A percentile compares a stretch with the other conserved stretches of the same genome.
phyloP scores from a whole-genome alignment of 2,329 filamentous ascomycete species.

The Lachnellula arida region DNA sequence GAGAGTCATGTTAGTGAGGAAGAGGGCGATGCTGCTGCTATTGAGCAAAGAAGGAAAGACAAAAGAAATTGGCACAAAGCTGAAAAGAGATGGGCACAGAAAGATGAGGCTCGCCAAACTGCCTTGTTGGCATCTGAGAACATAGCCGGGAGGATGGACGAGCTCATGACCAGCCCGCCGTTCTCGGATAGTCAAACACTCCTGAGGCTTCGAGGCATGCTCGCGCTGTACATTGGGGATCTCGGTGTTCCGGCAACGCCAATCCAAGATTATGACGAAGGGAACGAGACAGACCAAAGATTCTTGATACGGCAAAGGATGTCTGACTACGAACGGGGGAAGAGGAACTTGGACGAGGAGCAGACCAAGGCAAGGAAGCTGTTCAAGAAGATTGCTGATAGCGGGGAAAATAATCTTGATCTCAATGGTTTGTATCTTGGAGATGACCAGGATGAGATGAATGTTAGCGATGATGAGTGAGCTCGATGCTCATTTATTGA shows the following conservation, averaged over 20 bases:
- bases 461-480: background rate
- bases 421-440: conserved; percentile 13
- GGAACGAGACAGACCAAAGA: conserved; percentile 16
- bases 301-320: conserved; percentile 19
- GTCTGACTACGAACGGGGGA: conserved; percentile 22
- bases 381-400: conserved; percentile 35
- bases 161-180: conserved; percentile 62
- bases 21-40: conserved; percentile 19
- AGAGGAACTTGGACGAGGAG: conserved; percentile 28
- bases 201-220: conserved; percentile 66
- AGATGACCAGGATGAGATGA: conserved; percentile 4
- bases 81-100: conserved; percentile 24
- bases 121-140: conserved; percentile 46
- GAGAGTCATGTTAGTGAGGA: conserved; percentile 11
- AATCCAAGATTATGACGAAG: conserved; percentile 14
- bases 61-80: conserved; percentile 10
- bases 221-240: conserved; percentile 71
- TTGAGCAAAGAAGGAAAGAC: conserved; percentile 15
- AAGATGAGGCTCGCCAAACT: conserved; percentile 26
- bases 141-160: conserved; percentile 66
- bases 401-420: conserved; percentile 20
- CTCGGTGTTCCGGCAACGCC: conserved; percentile 43
- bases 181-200: conserved; percentile 65
- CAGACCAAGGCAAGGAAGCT: conserved; percentile 34
- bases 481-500: background rate